A percentile compares a stretch with the other conserved stretches of the same genome.
phyloP scores from a whole-genome alignment of 2,329 filamentous ascomycete genomes.

The Ilyonectria mors-panacis region DNA sequence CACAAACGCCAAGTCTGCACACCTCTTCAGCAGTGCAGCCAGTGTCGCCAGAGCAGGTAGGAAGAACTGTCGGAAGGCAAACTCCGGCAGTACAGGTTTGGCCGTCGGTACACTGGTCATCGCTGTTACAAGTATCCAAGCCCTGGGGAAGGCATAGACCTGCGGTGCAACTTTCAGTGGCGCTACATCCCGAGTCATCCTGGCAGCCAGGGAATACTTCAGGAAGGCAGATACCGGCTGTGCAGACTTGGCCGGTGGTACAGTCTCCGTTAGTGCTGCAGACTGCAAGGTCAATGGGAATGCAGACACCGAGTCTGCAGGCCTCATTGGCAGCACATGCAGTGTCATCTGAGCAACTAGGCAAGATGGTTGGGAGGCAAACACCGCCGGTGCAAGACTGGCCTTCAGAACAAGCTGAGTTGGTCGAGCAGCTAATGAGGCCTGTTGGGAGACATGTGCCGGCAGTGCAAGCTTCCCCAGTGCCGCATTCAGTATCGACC shows the following conservation, averaged over 20 bases:
- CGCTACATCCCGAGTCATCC: not conserved
- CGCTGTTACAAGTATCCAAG: not conserved
- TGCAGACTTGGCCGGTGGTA: constrained; percentile 11
- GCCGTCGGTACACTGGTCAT: not conserved
- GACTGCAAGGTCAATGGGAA: constrained; percentile 1
- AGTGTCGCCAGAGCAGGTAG: constrained; percentile 5
- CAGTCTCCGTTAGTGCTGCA: not conserved
- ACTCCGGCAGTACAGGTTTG: constrained; percentile 13
- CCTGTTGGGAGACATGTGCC: not conserved
- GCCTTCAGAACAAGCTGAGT: not conserved
- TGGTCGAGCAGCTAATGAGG: constrained; percentile 10
- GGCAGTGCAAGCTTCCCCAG: not conserved
- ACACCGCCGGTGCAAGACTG: constrained; percentile 8
- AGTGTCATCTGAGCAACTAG: constrained; percentile 10
- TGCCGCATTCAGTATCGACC: not conserved
- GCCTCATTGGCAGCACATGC: not conserved
- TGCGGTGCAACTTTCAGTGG: not conserved
- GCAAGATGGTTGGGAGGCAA: constrained; percentile 13
- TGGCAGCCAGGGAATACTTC: constrained; percentile 23
- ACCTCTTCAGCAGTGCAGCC: constrained; percentile 20
- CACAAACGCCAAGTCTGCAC: constrained; percentile 22
- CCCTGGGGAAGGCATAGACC: constrained; percentile 11
- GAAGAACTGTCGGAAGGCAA: constrained; percentile 17
- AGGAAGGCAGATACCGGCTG: constrained; percentile 18
- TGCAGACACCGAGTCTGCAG: constrained; percentile 17